These are phyloP conservation scores for Metschnikowia kofuensis DNA, from an alignment of 805 yeast genomes.

Conservation along the genomic window DNA sequence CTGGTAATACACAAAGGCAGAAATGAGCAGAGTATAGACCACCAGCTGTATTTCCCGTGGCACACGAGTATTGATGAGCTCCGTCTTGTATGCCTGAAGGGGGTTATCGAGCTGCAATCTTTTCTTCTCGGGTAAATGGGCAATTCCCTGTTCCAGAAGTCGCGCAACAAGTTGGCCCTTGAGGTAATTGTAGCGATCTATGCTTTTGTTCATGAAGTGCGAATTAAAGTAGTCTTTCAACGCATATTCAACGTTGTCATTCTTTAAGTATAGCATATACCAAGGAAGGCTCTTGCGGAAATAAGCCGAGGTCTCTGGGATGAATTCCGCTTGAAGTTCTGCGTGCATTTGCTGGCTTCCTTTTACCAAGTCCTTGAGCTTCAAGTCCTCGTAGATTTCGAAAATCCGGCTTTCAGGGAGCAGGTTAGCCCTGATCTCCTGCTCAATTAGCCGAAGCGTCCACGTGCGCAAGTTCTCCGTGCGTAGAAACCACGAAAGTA, in stretches of 20 bases:
- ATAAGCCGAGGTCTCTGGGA: slow-evolving; percentile 30
- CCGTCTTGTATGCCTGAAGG: slow-evolving; percentile 26
- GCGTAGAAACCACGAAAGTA: slow-evolving; percentile 27
- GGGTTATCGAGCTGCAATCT: slow-evolving; percentile 24
- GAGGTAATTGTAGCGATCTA: slow-evolving; percentile 35
- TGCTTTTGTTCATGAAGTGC: slow-evolving; percentile 37
- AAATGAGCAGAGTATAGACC: slow-evolving; percentile 27
- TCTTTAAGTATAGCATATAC: slow-evolving; percentile 42
- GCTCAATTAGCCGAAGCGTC: slow-evolving; percentile 17
- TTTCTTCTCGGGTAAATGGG: slow-evolving; percentile 15
- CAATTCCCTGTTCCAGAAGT: slow-evolving; percentile 26
- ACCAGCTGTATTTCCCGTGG: slow-evolving; percentile 36
- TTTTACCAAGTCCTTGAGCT: slow-evolving; percentile 22
- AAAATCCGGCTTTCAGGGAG: slow-evolving; percentile 18
- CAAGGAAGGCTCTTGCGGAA: slow-evolving; percentile 32
- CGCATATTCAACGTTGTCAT: slow-evolving; percentile 43
- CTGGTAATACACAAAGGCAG: slow-evolving; percentile 36
- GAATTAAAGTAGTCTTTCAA: slow-evolving; percentile 36
- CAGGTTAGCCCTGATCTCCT: slow-evolving; percentile 13
- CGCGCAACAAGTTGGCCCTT: slow-evolving; percentile 36
- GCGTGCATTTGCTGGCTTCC: slow-evolving; percentile 32
- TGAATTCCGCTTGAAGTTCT: slow-evolving; percentile 34
- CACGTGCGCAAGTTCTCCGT: slow-evolving; percentile 24
- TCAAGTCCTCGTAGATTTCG: slow-evolving; percentile 20
- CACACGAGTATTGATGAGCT: slow-evolving; percentile 27